Conservation (phyloP, 2,329 filamentous ascomycete species). For the Colletotrichum endophyticum region DNA sequence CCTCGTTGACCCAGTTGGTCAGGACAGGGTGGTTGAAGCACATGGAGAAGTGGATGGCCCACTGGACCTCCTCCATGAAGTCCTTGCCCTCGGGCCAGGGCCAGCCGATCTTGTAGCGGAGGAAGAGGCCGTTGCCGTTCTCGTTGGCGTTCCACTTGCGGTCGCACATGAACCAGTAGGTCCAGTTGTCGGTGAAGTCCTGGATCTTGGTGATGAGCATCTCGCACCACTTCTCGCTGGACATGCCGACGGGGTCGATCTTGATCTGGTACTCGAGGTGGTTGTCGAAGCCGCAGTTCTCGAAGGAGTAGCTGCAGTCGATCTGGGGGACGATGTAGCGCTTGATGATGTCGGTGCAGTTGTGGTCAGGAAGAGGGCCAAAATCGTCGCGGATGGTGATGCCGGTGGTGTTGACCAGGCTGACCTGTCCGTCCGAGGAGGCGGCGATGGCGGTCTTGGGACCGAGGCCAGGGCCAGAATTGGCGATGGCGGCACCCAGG, state of each 20-base stretch:
- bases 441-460: not conserved
- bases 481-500: not conserved
- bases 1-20: not conserved
- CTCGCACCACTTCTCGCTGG: constrained; percentile 1
- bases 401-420: not conserved
- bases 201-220: not conserved
- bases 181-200: not conserved
- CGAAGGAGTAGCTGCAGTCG: constrained; percentile 7
- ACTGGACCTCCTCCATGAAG: not conserved
- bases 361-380: not conserved
- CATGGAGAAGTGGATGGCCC: not conserved
- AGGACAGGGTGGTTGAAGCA: not conserved
- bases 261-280: constrained; percentile 7
- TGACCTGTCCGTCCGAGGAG: not conserved
- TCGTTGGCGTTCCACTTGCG: not conserved
- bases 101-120: not conserved
- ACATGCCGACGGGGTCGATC: not conserved
- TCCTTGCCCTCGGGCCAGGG: not conserved
- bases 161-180: not conserved
- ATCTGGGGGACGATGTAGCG: not conserved
- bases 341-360: not conserved
- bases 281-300: constrained; percentile 7
- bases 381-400: not conserved
- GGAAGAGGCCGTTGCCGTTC: not conserved
- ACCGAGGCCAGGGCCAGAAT: not conserved